A percentile compares a stretch with the other conserved stretches of the same genome.
These are phyloP conservation scores for Flammula alnicola DNA, from an alignment of 1,284 basidiomycete genomes.

Conservation along the genomic window DNA sequence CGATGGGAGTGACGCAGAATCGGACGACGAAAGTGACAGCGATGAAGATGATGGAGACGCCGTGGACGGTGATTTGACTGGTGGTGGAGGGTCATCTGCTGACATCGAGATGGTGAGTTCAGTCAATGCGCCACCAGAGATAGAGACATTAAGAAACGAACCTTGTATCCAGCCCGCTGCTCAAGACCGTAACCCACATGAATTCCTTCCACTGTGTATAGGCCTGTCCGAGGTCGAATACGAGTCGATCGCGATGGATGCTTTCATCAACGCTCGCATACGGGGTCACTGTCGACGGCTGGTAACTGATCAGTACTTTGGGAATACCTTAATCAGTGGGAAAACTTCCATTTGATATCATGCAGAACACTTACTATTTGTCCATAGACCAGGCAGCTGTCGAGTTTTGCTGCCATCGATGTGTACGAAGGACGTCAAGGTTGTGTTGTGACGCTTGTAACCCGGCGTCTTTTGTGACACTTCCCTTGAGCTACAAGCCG, in stretches of 20 bases:
- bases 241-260: conserved; percentile 19
- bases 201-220: conserved; percentile 16
- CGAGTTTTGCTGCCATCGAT: conserved; percentile 21
- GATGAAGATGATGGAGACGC: background rate
- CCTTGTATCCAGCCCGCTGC: too few species aligned
- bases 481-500: background rate
- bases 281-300: conserved; percentile 17
- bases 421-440: background rate
- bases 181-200: too few species aligned
- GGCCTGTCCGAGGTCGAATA: conserved; percentile 22
- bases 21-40: background rate
- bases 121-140: too few species aligned
- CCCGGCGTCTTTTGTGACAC: conserved; percentile 1
- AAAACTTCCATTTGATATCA: too few species aligned
- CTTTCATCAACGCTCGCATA: conserved; percentile 26
- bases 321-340: conserved; percentile 22
- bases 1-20: too few species aligned
- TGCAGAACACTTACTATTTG: conserved; percentile 2
- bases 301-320: conserved; percentile 23
- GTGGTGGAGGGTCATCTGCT: too few species aligned
- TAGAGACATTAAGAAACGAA: too few species aligned
- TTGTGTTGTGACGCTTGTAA: conserved; percentile 9
- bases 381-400: conserved; percentile 10
- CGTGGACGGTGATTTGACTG: background rate
- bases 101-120: too few species aligned